A percentile compares a stretch with the other conserved stretches of the same genome.
These are phyloP conservation scores for Saccharum hybrid DNA, from an alignment of 202 grass and related monocot genomes.

Conservation along the genomic window DNA sequence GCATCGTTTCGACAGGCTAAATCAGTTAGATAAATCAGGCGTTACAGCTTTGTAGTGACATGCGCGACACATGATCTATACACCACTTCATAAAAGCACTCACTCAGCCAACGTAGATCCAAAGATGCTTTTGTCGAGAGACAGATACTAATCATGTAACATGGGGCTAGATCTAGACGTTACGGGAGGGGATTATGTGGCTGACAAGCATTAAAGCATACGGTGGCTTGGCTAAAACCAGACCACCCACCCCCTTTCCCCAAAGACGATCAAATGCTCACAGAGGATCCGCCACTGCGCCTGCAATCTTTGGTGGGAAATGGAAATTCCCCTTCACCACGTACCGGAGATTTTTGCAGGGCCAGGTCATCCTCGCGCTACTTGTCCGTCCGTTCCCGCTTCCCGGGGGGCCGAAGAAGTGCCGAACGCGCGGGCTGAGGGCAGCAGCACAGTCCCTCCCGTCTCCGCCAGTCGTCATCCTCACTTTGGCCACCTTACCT, in stretches of 20 bases:
- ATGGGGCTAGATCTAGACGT: too few relatives aligned
- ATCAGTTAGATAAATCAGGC: not conserved
- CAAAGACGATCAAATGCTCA: not conserved
- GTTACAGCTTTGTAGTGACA: too few relatives aligned
- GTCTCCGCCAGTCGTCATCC: not conserved
- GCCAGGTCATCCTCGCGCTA: slow-evolving; percentile 30
- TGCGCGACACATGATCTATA: too few relatives aligned
- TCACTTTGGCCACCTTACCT: not conserved
- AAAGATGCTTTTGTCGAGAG: too few relatives aligned
- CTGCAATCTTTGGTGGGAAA: not conserved
- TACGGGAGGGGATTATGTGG: too few relatives aligned
- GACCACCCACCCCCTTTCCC: too few relatives aligned
- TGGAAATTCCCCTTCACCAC: not conserved
- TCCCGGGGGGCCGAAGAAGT: not conserved
- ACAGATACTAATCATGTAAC: too few relatives aligned
- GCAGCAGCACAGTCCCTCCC: not conserved
- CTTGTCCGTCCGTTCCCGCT: slow-evolving; percentile 42
- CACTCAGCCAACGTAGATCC: too few relatives aligned
- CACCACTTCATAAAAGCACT: not conserved
- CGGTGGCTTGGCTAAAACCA: not conserved
- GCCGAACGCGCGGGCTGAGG: too few relatives aligned
- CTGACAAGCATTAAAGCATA: too few relatives aligned
- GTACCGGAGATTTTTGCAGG: slow-evolving; percentile 12
- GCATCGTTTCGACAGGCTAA: not conserved
- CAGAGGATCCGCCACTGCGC: slow-evolving; percentile 26